Evolutionary conservation across 148 eudicot genomes (phyloP).

Genomic region (Spergularia marina): DNA sequence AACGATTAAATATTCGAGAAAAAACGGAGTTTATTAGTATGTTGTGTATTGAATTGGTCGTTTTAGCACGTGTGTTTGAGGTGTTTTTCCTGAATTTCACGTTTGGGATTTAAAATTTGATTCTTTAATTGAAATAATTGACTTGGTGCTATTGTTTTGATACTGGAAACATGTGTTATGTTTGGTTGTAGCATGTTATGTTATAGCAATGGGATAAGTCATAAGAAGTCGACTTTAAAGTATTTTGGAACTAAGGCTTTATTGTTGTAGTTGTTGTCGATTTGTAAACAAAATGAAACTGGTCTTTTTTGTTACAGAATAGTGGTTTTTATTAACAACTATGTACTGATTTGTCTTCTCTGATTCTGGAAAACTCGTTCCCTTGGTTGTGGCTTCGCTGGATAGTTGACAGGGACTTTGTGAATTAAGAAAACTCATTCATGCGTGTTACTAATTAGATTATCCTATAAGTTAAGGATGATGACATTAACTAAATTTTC

Average conservation of each 20-base stretch:
- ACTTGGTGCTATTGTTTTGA: too few relatives aligned
- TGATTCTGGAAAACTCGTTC: background rate
- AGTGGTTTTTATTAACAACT: background rate
- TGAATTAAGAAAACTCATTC: background rate
- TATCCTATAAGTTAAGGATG: background rate
- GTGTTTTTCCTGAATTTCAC: background rate
- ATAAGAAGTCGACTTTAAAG: too few relatives aligned
- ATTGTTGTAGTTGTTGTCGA: too few relatives aligned
- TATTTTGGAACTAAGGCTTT: too few relatives aligned
- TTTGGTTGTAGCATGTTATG: too few relatives aligned
- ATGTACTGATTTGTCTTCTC: too few relatives aligned
- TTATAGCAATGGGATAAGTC: too few relatives aligned
- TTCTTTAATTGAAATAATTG: too few relatives aligned
- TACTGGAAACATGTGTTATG: too few relatives aligned
- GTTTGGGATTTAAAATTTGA: background rate
- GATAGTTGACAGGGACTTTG: background rate
- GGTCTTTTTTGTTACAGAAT: background rate
- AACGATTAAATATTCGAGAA: too few relatives aligned
- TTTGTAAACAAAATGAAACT: too few relatives aligned
- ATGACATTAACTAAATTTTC: background rate
- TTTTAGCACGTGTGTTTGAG: slow-evolving; percentile 6
- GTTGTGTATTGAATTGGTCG: background rate
- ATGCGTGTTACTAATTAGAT: background rate
- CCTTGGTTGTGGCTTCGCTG: background rate
- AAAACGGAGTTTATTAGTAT: too few relatives aligned